phyloP scores from a whole-genome alignment of 331 rosid species.

The Quercus tomentella region DNA sequence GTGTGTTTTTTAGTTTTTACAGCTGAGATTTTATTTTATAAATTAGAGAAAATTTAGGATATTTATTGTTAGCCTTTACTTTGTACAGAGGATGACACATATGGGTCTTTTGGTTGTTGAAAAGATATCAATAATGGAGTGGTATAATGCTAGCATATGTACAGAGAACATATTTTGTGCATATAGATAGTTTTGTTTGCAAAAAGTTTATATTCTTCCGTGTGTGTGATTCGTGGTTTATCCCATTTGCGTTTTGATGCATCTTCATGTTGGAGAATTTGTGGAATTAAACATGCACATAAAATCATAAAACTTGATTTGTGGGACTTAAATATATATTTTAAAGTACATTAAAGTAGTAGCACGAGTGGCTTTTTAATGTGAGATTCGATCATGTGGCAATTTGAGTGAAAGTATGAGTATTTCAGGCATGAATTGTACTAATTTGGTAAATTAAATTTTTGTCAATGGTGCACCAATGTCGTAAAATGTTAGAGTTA shows the following conservation, averaged over 20 bases:
- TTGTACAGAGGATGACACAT: not conserved
- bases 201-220: not conserved
- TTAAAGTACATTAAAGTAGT: not conserved
- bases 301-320: not conserved
- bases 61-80: not conserved
- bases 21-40: not conserved
- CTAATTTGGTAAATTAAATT: not conserved
- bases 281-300: not conserved
- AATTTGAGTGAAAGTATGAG: not conserved
- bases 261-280: not conserved
- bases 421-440: not conserved
- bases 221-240: not conserved
- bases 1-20: not conserved
- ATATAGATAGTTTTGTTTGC: not conserved
- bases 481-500: too few species aligned
- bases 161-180: conserved; percentile 5
- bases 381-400: not conserved
- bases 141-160: not conserved
- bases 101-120: not conserved
- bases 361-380: not conserved
- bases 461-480: not conserved
- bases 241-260: not conserved
- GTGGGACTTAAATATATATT: not conserved
- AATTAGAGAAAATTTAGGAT: not conserved
- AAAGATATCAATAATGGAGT: not conserved